phyloP scores from a whole-genome alignment of 2,329 filamentous ascomycete genomes.

The Chaetomium sp. region DNA sequence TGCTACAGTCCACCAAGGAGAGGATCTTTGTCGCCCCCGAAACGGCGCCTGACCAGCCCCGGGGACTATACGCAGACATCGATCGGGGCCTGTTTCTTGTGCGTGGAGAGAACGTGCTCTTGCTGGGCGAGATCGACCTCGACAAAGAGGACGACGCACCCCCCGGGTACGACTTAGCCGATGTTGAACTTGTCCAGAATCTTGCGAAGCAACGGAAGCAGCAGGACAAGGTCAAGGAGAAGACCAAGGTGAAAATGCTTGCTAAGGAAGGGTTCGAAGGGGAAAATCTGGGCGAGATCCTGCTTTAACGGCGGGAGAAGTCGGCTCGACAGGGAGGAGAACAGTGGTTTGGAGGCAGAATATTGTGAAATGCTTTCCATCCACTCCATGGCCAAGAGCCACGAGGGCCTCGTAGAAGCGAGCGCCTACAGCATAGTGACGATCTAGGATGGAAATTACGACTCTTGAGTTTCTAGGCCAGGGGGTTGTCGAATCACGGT shows the following conservation, averaged over 20 bases:
- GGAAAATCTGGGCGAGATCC: constrained; percentile 75
- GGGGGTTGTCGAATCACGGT: neutral
- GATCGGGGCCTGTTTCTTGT: constrained; percentile 87
- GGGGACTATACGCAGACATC: constrained; percentile 77
- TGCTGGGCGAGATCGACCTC: constrained; percentile 94
- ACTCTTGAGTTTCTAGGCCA: constrained; percentile 10
- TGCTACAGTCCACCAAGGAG: constrained; percentile 90
- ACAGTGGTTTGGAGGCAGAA: constrained; percentile 51
- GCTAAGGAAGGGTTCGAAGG: constrained; percentile 83
- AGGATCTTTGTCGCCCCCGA: constrained; percentile 71
- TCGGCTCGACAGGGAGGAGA: neutral
- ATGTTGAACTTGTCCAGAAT: constrained; percentile 59
- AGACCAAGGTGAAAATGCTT: constrained; percentile 69
- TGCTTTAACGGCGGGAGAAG: constrained; percentile 54
- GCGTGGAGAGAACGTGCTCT: constrained; percentile 92
- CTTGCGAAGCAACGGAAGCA: constrained; percentile 72
- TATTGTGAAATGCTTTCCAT: constrained; percentile 63
- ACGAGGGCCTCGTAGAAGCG: constrained; percentile 4
- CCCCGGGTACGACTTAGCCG: constrained; percentile 59
- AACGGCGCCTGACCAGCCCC: constrained; percentile 44
- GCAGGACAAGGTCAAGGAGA: constrained; percentile 72
- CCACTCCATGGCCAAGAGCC: constrained; percentile 14
- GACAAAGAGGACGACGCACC: constrained; percentile 92
- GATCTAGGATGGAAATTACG: constrained; percentile 13
- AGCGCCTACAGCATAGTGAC: constrained; percentile 13